Evolutionary conservation across 371 early-diverging fungal genomes (phyloP), one percentile per base, ranked within the genome.

Genomic region (Mucor velutinosus): DNA sequence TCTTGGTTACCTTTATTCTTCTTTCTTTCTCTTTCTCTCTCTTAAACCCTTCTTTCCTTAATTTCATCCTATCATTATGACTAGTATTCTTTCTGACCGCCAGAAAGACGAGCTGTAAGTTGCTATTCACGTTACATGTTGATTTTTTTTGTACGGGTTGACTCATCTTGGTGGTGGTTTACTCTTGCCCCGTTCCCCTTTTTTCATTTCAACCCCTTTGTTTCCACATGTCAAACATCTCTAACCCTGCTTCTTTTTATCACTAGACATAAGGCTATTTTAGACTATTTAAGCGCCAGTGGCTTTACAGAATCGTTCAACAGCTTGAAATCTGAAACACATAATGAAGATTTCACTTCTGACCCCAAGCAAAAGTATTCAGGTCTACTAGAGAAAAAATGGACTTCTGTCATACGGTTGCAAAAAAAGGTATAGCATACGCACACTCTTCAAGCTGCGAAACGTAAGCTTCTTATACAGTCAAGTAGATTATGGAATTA

Each of bases 311-410:
- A 87, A 57, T 80, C 95, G 27, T 89, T 85, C 59, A 76, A 79
- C 19, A 80, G 86, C 1, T 83, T 96, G 37, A 82, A 85, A 72
- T 72, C 65, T 25, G 96, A 96, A 76, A 81, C 92, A 32, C 80
- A 76, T 57, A 81, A 93, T 62, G 82, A 84, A 23, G 91, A 89
- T 51, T 93, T 88, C 65, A 81, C 74, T n/a, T 81, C 87, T 12
- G 92, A 89, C 67, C 90, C 90, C 12, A 90, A 87, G 67, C 89
- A 90, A 75, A 87, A 89, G 64, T 92, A 90, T 72, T 80, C 93
- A 51, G 92, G 92, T 51, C 71, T 96, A 57, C 79, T 96, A 65
- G 95, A 94, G 72, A 95, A 94, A 75, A 96, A 96, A 72, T 96
- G 97, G 97, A 92, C 91, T 15, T 92, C 94, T 15, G 92, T 95